Evolutionary conservation across 2,329 filamentous ascomycete genomes (phyloP).

Genomic region (Pseudocercospora crystallina): DNA sequence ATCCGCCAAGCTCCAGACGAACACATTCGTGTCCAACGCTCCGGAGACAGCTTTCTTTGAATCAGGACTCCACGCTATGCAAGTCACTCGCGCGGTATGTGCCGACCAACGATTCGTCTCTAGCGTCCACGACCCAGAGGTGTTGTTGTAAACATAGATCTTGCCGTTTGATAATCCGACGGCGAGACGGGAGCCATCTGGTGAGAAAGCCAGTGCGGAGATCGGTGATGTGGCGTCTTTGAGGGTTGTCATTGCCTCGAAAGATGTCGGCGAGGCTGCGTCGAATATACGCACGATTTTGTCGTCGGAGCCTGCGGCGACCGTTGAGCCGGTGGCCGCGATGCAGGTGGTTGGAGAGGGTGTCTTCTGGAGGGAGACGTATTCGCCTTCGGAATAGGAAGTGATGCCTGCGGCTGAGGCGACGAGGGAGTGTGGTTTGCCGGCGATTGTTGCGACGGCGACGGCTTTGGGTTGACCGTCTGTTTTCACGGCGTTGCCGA

Average conservation of each 20-base stretch:
- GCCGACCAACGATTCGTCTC: constrained; percentile 78
- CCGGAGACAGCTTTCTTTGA: constrained; percentile 81
- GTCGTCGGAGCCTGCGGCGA: constrained; percentile 76
- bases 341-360: constrained; percentile 65
- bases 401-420: constrained; percentile 58
- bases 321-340: constrained; percentile 63
- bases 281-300: constrained; percentile 75
- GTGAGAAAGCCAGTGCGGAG: constrained; percentile 80
- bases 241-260: constrained; percentile 56
- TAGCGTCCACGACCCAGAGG: constrained; percentile 56
- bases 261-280: constrained; percentile 53
- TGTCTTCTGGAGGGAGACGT: constrained; percentile 49
- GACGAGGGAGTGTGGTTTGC: constrained; percentile 53
- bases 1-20: constrained; percentile 82
- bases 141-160: constrained; percentile 71
- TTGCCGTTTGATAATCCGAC: constrained; percentile 83
- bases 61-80: constrained; percentile 73
- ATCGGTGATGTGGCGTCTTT: constrained; percentile 69
- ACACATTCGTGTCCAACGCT: constrained; percentile 85
- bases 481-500: constrained; percentile 66
- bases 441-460: constrained; percentile 55
- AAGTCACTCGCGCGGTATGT: constrained; percentile 67
- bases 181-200: constrained; percentile 73
- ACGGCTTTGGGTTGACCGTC: constrained; percentile 79
- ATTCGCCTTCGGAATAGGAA: constrained; percentile 57